Base-by-base conservation (phyloP, 805 yeast genomes). In the Candida awuae region DNA sequence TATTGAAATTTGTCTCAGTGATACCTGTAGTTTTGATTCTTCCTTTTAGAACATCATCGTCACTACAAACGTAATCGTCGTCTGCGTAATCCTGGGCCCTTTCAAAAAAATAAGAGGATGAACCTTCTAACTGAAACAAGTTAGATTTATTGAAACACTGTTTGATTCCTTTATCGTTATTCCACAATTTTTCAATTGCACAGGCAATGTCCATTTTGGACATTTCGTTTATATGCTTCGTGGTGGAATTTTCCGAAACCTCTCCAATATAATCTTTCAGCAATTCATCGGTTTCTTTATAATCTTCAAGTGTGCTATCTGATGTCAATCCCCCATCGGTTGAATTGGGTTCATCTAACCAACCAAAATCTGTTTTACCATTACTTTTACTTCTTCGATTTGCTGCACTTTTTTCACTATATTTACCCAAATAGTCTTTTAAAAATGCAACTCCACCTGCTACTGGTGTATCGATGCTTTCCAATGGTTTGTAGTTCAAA, bases 21-120 rank as follows among this genome's bases (percentile, higher is more conserved):
- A 92, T 86, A 3, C 98, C 98, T 0, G 97, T 88, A 12, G 98
- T 90, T 62, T 90, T 88, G 52, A 92, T 84, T 26, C 98, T 70
- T 4, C 96, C 97, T 51, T 75, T 80, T 48, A 92, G 64, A 39
- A 92, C 87, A 59, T 92, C 98, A 39, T 71, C 76, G 59, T 90
- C 86, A 7, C 77, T 62, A 46, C 95, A 88, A 8, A 71, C 51
- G 56, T 86, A 88, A 42, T 67, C 63, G 0, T 75, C 75, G 40
- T 75, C 66, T 1, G 82, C 76, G 59, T 85, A 80, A 33, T 76
- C 73, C 36, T 55, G 55, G n/a, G 84, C 75, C 48, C 80, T 74
- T 28, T 80, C 81, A 56, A 90, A 86, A 56, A 84, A 88, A 61
- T 82, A 86, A 8, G 75, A 63, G 0, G 94, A 87, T 32, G 85